A percentile compares a stretch with the other conserved stretches of the same genome.
Evolutionary conservation across 2,329 filamentous ascomycete genomes (phyloP).

Genomic region (Myotisia sp.): DNA sequence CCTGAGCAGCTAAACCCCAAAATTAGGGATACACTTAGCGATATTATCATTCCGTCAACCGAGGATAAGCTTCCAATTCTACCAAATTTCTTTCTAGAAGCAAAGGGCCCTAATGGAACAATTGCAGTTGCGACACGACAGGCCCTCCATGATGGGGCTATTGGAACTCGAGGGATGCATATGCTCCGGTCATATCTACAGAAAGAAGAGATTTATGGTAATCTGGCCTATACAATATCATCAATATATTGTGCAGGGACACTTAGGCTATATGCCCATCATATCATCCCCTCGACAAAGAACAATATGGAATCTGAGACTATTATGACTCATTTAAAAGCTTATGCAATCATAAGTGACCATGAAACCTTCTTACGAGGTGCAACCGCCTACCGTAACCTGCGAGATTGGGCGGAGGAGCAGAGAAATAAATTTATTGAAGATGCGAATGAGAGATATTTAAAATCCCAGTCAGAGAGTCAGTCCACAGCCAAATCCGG

Average conservation of each 20-base stretch:
- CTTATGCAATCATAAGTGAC: conserved; percentile 5
- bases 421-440: conserved; percentile 26
- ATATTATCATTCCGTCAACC: conserved; percentile 20
- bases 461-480: background rate
- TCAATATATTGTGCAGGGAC: conserved; percentile 8
- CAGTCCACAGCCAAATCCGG: background rate
- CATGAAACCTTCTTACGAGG: conserved; percentile 23
- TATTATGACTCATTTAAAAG: conserved; percentile 7
- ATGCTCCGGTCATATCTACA: conserved; percentile 24
- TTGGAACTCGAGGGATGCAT: conserved; percentile 26
- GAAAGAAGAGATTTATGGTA: conserved; percentile 23
- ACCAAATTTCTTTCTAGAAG: conserved; percentile 33
- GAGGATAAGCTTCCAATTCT: conserved; percentile 19
- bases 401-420: conserved; percentile 25
- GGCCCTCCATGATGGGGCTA: conserved; percentile 27
- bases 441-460: conserved; percentile 16
- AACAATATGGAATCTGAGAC: conserved; percentile 1
- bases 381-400: conserved; percentile 28
- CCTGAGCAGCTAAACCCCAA: conserved; percentile 18
- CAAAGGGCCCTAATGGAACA: conserved; percentile 24
- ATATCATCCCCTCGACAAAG: background rate
- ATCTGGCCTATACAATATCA: conserved; percentile 27
- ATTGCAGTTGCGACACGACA: conserved; percentile 21
- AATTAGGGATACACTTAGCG: conserved; percentile 15
- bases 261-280: conserved; percentile 6